A percentile compares a stretch with the other conserved stretches of the same genome.
phyloP scores from a whole-genome alignment of 2,329 filamentous ascomycete genomes.

The Xylariaceae sp. region DNA sequence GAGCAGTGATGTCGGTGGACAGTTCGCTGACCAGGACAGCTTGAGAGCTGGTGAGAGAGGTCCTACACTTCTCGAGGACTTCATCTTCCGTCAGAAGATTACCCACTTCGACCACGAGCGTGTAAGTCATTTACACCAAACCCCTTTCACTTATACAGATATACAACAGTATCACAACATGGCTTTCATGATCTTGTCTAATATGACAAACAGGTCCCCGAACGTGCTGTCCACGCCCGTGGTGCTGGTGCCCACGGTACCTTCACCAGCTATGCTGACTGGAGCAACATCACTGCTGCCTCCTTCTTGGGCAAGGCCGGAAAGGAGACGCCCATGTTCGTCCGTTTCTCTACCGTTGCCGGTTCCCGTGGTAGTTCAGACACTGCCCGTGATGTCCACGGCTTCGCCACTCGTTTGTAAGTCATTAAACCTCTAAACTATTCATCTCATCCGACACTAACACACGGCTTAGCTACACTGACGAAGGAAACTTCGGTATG shows the following conservation, averaged over 20 bases:
- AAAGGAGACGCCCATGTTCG: constrained; percentile 53
- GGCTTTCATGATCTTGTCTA: constrained; percentile 5
- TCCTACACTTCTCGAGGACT: constrained; percentile 56
- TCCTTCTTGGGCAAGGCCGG: constrained; percentile 48
- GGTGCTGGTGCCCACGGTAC: constrained; percentile 55
- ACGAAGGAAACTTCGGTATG: constrained; percentile 61
- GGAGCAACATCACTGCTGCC: constrained; percentile 57
- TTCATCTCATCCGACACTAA: constrained; percentile 14
- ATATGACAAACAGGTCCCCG: constrained; percentile 28
- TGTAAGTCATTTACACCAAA: constrained; percentile 34
- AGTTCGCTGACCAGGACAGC: constrained; percentile 61
- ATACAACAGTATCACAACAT: not conserved
- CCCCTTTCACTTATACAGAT: not conserved
- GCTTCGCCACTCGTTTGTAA: constrained; percentile 54
- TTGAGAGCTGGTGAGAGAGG: constrained; percentile 61
- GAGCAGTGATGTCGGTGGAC: constrained; percentile 63
- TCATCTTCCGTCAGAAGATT: constrained; percentile 58
- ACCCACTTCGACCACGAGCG: constrained; percentile 55
- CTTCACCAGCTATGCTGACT: constrained; percentile 56
- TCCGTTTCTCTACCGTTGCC: constrained; percentile 58
- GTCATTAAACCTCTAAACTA: constrained; percentile 6
- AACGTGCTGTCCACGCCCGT: constrained; percentile 42
- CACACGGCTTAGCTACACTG: constrained; percentile 43
- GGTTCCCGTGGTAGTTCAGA: constrained; percentile 56
- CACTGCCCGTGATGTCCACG: constrained; percentile 57